These are phyloP conservation scores for Avena atlantica DNA, from an alignment of 176 grass and related monocot genomes.

Conservation along the genomic window DNA sequence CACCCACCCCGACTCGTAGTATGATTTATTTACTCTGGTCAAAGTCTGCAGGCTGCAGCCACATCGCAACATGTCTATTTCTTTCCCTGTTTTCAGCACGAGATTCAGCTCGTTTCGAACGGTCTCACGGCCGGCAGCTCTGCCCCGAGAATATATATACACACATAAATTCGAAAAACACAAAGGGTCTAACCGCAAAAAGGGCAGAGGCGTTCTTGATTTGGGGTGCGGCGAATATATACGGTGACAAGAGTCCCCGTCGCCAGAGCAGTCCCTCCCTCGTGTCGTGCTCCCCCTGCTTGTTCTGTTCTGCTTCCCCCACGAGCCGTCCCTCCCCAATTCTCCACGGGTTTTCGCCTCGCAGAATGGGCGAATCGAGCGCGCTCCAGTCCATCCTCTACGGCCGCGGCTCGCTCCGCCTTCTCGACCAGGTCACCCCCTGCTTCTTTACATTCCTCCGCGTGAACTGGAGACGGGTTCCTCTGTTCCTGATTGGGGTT, in stretches of 20 bases:
- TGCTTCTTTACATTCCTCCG: background rate
- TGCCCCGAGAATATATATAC: background rate
- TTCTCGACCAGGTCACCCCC: constrained; percentile 72
- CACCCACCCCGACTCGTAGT: background rate
- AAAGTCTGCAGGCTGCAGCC: background rate
- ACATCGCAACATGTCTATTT: background rate
- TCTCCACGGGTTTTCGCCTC: background rate
- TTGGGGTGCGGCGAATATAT: background rate
- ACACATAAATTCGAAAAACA: background rate
- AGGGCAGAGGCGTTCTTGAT: background rate
- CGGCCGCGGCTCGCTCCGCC: constrained; percentile 74
- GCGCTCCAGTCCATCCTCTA: constrained; percentile 78
- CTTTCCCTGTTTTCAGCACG: background rate
- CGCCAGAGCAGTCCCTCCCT: background rate
- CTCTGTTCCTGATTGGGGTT: constrained; percentile 22
- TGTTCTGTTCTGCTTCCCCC: background rate
- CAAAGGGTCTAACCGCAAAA: background rate
- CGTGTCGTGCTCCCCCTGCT: background rate
- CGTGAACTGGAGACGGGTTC: background rate
- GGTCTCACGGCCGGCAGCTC: too few species aligned
- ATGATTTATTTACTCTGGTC: background rate
- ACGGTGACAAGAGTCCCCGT: background rate
- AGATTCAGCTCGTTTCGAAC: background rate
- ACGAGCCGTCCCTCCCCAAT: background rate
- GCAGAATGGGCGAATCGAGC: constrained; percentile 38